Conservation (phyloP, 2,329 filamentous ascomycete species). For the Chaetomium sp. region DNA sequence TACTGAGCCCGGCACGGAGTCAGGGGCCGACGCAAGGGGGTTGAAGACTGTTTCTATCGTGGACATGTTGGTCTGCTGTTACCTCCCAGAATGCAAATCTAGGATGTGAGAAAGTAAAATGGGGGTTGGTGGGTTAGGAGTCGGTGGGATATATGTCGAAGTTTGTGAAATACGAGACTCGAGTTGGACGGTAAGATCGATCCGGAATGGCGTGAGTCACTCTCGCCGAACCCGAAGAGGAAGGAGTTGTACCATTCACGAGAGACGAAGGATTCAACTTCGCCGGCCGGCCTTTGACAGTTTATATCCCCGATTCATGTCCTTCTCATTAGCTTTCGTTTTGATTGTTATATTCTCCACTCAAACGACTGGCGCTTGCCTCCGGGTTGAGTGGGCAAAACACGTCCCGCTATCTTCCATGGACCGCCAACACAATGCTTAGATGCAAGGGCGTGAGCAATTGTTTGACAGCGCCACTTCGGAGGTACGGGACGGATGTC, state of each 20-base stretch:
- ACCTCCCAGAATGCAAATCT: too few relatives aligned
- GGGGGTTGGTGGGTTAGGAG: too few relatives aligned
- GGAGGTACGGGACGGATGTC: background rate
- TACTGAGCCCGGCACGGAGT: too few relatives aligned
- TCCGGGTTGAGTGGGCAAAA: too few relatives aligned
- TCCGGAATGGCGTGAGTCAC: background rate
- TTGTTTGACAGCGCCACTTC: slow-evolving; percentile 4
- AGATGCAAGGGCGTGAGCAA: background rate
- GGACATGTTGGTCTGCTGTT: too few relatives aligned
- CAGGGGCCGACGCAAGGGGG: too few relatives aligned
- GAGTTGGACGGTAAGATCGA: background rate
- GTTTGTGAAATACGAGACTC: too few relatives aligned
- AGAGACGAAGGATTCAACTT: background rate
- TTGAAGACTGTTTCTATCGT: too few relatives aligned
- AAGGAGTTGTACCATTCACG: background rate
- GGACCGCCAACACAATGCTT: slow-evolving; percentile 2
- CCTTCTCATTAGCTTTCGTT: background rate
- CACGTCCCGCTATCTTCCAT: too few relatives aligned
- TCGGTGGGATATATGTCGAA: too few relatives aligned
- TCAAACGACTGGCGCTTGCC: background rate
- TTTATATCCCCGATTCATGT: background rate
- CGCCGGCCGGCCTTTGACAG: background rate
- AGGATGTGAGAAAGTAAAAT: too few relatives aligned
- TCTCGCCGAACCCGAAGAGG: background rate
- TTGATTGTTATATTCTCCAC: background rate